Conservation (phyloP, 2,329 filamentous ascomycete genomes). For the Penicillium corylophilum region DNA sequence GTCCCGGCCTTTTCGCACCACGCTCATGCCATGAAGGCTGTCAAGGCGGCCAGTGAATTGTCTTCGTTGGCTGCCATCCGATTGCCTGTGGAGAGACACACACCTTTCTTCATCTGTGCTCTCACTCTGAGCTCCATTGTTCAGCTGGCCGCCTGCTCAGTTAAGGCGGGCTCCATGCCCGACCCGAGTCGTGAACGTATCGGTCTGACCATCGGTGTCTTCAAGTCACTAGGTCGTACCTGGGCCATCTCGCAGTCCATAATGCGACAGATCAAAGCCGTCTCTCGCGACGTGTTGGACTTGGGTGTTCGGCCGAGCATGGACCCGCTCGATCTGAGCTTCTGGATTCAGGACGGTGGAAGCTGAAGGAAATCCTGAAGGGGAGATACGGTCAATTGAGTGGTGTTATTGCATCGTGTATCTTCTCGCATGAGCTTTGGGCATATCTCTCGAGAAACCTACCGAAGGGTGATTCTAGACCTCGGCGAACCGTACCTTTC, state of each 20-base stretch:
- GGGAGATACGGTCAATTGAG: background rate
- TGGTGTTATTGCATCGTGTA: background rate
- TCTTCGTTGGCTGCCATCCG: conserved; percentile 66
- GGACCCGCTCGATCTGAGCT: conserved; percentile 37
- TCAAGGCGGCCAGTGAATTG: conserved; percentile 75
- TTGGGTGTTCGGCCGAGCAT: conserved; percentile 39
- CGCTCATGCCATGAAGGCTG: conserved; percentile 73
- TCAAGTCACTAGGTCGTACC: conserved; percentile 66
- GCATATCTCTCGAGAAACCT: background rate
- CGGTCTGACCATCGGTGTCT: conserved; percentile 72
- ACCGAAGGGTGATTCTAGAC: background rate
- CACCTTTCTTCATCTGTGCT: conserved; percentile 80
- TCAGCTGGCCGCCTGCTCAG: conserved; percentile 75
- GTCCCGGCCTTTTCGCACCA: conserved; percentile 43
- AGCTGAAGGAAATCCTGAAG: conserved; percentile 13
- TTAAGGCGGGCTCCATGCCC: conserved; percentile 56
- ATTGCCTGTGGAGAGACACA: conserved; percentile 66
- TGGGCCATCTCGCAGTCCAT: conserved; percentile 73
- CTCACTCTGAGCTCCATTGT: conserved; percentile 77
- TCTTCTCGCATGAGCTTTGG: background rate
- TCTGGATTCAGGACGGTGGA: conserved; percentile 33
- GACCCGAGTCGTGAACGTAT: conserved; percentile 66
- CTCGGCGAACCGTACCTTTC: background rate
- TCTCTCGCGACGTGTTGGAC: conserved; percentile 70
- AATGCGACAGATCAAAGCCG: conserved; percentile 70